Base-by-base conservation (phyloP, 805 yeast genomes). In the Crinitomyces ghanaensis region DNA sequence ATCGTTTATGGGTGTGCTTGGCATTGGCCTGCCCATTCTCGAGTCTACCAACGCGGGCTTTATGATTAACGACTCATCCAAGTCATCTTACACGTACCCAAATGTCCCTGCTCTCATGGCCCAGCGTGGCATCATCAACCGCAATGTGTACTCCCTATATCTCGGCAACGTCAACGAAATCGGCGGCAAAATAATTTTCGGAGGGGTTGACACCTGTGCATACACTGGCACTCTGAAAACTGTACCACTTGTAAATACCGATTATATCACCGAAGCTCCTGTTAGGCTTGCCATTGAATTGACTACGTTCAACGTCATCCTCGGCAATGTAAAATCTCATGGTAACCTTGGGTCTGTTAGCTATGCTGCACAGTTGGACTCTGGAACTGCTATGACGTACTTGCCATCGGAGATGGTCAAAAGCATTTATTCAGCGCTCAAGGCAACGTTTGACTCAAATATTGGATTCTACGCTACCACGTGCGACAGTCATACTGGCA, bases 91-190 rank as follows among this genome's bases (percentile, higher is more conserved):
- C 27, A 38, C 46, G 8, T 81, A 81, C 53, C 63, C 66, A 34
- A 82, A 82, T 51, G 55, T 81, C 32, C 93, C 93, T 0, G 42
- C 62, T 27, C 65, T 66, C 35, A 52, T 82, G 62, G 72, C 66
- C 32, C 43, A 54, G 19, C 65, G 56, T 22, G 70, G 70, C 2
- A 31, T 51, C 21, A 67, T 66, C 40, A 43, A 52, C 30, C 53
- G 59, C 29, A 48, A 46, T 19, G 62, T 66, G 13, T 69, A 65
- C 53, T 65, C 72, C 19, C 54, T 69, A 34, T 69, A 59, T 52
- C 53, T 68, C 40, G 56, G 60, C 35, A 48, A 51, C 9, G 36
- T 40, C 3, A 35, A 48, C 6, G 48, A 63, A 5, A 33, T 35
- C 7, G 18, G 44, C 3, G 71, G 71, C 4, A 37, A 53, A 9